Evolutionary conservation across 495 filamentous ascomycete genomes (phyloP), one percentile per base, ranked within the genome.

Genomic region (Penicillium roqueforti): DNA sequence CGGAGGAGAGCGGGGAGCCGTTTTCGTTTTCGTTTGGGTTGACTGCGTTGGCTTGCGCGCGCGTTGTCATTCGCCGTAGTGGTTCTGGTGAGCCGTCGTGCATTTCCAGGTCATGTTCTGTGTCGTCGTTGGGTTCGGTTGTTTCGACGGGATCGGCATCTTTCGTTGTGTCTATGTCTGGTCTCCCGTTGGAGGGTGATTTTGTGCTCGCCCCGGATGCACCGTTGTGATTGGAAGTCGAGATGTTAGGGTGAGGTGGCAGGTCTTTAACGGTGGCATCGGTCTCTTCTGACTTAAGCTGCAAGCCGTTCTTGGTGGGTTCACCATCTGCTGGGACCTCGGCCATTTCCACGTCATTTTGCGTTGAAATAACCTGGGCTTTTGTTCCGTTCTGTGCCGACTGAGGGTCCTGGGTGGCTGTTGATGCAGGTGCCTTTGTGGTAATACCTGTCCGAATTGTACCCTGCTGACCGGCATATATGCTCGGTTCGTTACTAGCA

Each of bases 11-110:
- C 43, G 78, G 57, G 61, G 78, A 65, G 20, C 63, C 62, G 26
- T 64, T 55, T 20, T 64, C 65, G 29, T 63, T 55, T 20, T 64
- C 65, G 6, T 63, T 56, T 11, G 70, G 58, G 23, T 72, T 72
- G 37, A 60, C 63, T 42, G 81, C 81, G 69, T 80, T 84, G 49
- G 80, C 81, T 67, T 81, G 82, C 3, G 81, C 82, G 49, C 85
- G 77, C 9, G 90, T 86, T 18, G 82, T 86, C 82, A 87, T 90
- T 26, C 85, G 83, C 55, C 80, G 83, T 7, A 80, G 80, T 16
- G 70, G 76, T 56, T 74, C 67, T 3, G 68, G 65, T 3, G 71
- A 65, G 0, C 65, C 70, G 39, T 74, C 70, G 25, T 65, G 60
- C 69, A 75, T 73, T 56, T 76, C 71, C 26, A 58, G 65, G 31